Evolutionary conservation across 2,329 filamentous ascomycete genomes (phyloP).

Genomic region (Sarocladium brachiariae): DNA sequence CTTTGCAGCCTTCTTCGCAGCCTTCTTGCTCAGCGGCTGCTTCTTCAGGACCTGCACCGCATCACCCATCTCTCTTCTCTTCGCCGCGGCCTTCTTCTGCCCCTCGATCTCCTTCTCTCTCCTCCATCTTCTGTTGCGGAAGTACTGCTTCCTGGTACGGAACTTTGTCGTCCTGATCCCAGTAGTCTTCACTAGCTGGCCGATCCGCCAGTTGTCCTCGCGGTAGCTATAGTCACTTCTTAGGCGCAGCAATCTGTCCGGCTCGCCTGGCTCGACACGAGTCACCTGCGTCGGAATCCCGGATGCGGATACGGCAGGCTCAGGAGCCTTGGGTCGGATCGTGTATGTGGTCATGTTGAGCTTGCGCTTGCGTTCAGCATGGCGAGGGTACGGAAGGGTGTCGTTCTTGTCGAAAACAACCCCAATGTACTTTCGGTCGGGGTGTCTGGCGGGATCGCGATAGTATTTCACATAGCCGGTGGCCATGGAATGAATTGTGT

Average conservation of each 20-base stretch:
- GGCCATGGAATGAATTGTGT: slow-evolving; percentile 84
- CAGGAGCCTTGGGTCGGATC: slow-evolving; percentile 30
- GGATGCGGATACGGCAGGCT: slow-evolving; percentile 38
- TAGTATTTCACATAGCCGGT: slow-evolving; percentile 96
- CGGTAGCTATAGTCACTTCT: slow-evolving; percentile 50
- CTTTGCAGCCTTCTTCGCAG: slow-evolving; percentile 29
- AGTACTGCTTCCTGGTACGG: slow-evolving; percentile 42
- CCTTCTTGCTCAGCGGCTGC: slow-evolving; percentile 28
- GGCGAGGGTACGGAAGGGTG: slow-evolving; percentile 66
- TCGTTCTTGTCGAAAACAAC: slow-evolving; percentile 81
- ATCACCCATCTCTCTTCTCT: slow-evolving; percentile 25
- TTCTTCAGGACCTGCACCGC: slow-evolving; percentile 20
- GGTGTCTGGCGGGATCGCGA: slow-evolving; percentile 74
- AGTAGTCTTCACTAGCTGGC: slow-evolving; percentile 45
- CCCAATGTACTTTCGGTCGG: slow-evolving; percentile 89
- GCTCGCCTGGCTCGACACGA: slow-evolving; percentile 33
- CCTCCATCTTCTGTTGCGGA: slow-evolving; percentile 37
- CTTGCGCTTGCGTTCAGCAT: slow-evolving; percentile 66
- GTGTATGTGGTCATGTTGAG: slow-evolving; percentile 62
- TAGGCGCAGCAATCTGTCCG: slow-evolving; percentile 42
- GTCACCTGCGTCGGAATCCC: slow-evolving; percentile 42
- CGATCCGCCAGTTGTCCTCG: slow-evolving; percentile 54
- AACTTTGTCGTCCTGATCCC: slow-evolving; percentile 42
- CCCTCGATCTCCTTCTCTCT: slow-evolving; percentile 35
- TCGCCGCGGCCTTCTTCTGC: slow-evolving; percentile 30